Evolutionary conservation across 1,284 basidiomycete genomes (phyloP).

Genomic region (Ustilago cynodontis): DNA sequence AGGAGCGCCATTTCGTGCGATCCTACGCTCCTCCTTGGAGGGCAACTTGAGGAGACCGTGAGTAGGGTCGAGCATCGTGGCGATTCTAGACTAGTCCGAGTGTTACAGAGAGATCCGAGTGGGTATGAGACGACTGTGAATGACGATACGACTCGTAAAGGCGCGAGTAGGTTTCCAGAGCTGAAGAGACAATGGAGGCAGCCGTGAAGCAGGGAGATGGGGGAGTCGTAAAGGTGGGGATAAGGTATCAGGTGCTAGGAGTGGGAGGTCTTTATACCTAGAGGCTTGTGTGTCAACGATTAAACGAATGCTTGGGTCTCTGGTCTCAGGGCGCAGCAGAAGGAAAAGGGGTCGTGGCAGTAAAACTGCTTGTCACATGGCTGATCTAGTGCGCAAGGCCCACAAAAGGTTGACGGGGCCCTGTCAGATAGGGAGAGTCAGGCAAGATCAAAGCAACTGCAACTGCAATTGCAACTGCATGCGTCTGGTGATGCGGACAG

Average conservation of each 20-base stretch:
- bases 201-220: too few relatives aligned
- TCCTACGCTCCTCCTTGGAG: constrained; percentile 59
- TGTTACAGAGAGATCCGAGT: not conserved
- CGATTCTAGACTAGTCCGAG: not conserved
- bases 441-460: too few relatives aligned
- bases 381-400: not conserved
- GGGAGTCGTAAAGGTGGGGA: not conserved
- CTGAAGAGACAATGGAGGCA: too few relatives aligned
- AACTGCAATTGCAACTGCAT: not conserved
- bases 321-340: too few relatives aligned
- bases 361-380: not conserved
- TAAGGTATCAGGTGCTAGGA: not conserved
- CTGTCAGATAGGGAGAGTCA: not conserved
- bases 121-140: not conserved
- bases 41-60: constrained; percentile 66
- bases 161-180: too few relatives aligned
- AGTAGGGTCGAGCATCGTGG: constrained; percentile 59
- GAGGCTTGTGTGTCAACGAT: not conserved
- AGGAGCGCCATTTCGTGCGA: not conserved
- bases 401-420: not conserved
- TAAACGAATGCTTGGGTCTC: not conserved
- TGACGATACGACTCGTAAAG: too few relatives aligned
- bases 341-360: too few relatives aligned
- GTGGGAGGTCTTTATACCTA: not conserved
- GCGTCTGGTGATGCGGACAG: not conserved